Conservation (phyloP, 2,329 filamentous ascomycete genomes). For the Fusarium humuli region DNA sequence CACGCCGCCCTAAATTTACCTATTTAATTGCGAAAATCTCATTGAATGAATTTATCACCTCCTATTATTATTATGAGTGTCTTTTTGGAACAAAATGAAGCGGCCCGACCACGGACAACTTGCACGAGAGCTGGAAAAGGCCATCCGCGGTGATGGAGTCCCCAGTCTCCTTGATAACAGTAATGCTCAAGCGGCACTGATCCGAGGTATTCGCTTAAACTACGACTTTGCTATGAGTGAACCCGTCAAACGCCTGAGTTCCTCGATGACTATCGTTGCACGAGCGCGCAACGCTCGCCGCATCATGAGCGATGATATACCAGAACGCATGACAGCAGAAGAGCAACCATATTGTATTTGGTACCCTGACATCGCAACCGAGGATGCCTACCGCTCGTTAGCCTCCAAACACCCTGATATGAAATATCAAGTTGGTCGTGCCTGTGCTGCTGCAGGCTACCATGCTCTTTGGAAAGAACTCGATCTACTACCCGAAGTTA, state of each 20-base stretch:
- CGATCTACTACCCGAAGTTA: slow-evolving; percentile 15
- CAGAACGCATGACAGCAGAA: neutral
- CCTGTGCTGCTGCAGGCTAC: slow-evolving; percentile 21
- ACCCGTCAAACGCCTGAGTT: neutral
- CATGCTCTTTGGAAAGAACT: neutral
- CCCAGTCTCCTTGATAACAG: neutral
- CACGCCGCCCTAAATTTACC: neutral
- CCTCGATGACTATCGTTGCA: neutral
- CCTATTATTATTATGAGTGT: neutral
- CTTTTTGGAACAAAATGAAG: neutral
- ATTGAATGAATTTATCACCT: accelerated
- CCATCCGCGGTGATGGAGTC: slow-evolving; percentile 1
- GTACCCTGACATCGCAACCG: slow-evolving; percentile 7
- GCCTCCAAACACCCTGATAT: slow-evolving; percentile 1
- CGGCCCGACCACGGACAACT: neutral
- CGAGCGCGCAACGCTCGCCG: slow-evolving; percentile 17
- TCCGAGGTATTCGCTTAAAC: slow-evolving; percentile 1
- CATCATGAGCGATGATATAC: slow-evolving; percentile 23
- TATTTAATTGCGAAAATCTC: neutral
- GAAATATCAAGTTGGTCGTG: slow-evolving; percentile 16
- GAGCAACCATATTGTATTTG: slow-evolving; percentile 26
- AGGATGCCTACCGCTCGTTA: slow-evolving; percentile 9
- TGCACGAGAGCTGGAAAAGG: neutral
- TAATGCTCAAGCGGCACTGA: neutral
- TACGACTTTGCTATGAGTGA: slow-evolving; percentile 12